Evolutionary conservation across 2,329 filamentous ascomycete genomes (phyloP).

Genomic region (Diaporthe capsici): DNA sequence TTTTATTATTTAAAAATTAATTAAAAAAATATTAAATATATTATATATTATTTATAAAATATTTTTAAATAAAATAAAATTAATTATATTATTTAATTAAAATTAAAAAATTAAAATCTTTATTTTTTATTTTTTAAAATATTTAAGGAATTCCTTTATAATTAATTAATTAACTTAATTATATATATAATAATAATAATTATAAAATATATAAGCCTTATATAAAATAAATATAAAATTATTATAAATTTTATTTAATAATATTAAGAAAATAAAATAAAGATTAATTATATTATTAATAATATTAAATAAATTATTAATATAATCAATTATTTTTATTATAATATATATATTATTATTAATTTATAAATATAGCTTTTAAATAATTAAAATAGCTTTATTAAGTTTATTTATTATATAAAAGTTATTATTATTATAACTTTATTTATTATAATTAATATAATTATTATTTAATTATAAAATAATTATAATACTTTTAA

Average conservation of each 20-base stretch:
- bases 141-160: background rate
- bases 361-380: background rate
- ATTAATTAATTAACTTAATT: background rate
- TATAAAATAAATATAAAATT: background rate
- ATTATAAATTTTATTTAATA: background rate
- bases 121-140: background rate
- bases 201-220: background rate
- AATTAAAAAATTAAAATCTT: background rate
- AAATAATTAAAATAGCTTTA: background rate
- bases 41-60: background rate
- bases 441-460: background rate
- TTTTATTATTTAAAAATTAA: background rate
- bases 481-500: background rate
- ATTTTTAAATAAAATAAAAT: background rate
- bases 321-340: background rate
- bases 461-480: background rate
- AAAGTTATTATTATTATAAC: background rate
- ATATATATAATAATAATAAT: background rate
- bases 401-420: background rate
- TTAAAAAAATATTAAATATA: background rate
- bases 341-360: background rate
- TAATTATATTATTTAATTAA: background rate
- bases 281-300: background rate
- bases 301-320: background rate
- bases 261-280: background rate